phyloP scores from a whole-genome alignment of 495 filamentous ascomycete genomes.

The Acidiella bohemica region DNA sequence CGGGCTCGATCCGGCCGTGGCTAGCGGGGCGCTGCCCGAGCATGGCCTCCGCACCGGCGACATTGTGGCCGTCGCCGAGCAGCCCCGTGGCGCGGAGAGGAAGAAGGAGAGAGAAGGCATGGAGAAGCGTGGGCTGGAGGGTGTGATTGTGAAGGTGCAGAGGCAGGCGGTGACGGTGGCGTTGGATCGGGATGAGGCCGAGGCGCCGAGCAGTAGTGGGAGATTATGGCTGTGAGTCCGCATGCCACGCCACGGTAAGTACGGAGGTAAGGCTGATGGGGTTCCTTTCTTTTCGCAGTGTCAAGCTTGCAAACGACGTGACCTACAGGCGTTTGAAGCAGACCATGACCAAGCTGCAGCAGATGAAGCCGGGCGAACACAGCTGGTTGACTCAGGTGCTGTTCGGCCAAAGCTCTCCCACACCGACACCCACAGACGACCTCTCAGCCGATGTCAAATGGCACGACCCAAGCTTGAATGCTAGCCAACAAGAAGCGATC shows the following conservation, averaged over 20 bases:
- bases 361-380: slow-evolving; percentile 56
- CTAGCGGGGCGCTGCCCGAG: slow-evolving; percentile 42
- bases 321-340: slow-evolving; percentile 84
- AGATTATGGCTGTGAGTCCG: slow-evolving; percentile 48
- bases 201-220: slow-evolving; percentile 39
- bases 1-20: slow-evolving; percentile 54
- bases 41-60: slow-evolving; percentile 82
- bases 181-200: slow-evolving; percentile 54
- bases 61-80: slow-evolving; percentile 68
- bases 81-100: slow-evolving; percentile 53
- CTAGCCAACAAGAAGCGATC: slow-evolving; percentile 83
- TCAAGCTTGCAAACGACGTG: slow-evolving; percentile 93
- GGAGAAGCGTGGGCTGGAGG: slow-evolving; percentile 52
- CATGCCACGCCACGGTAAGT: slow-evolving; percentile 7
- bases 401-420: slow-evolving; percentile 57
- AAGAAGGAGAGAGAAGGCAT: slow-evolving; percentile 57
- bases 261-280: slow-evolving; percentile 9
- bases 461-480: slow-evolving; percentile 67
- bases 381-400: slow-evolving; percentile 66
- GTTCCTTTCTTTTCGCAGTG: slow-evolving; percentile 31
- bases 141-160: slow-evolving; percentile 63
- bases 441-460: slow-evolving; percentile 48
- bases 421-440: slow-evolving; percentile 33
- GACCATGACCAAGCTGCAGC: slow-evolving; percentile 66
- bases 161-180: slow-evolving; percentile 49